Evolutionary conservation across 106 monocot genomes (phyloP), one percentile per base, ranked within the genome.

Genomic region (Agapanthus africanus): DNA sequence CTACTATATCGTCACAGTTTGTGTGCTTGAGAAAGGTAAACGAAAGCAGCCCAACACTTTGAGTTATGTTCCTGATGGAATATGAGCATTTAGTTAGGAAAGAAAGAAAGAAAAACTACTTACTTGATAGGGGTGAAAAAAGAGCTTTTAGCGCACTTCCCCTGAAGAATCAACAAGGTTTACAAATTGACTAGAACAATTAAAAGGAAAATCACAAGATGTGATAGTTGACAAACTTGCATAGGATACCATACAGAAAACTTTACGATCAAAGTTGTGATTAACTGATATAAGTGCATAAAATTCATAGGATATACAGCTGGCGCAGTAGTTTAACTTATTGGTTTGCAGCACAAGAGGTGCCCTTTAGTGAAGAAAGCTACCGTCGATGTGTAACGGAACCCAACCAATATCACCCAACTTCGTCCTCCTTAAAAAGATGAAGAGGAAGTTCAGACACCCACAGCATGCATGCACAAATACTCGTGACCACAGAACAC

Each of bases 1-100:
- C 83, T 35, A 83, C 54, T 34, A 87, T 66, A 52, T 87, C 87
- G 42, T 87, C 75, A 73, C 25, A 80, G 46, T 56, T 63, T 2
- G 72, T 78, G 66, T 87, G 77, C 50, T 40, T 74, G 38, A 87
- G 69, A 70, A 83, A 83, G 51, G 87, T 87, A 75, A 83, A 87
- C 46, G 87, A 87, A 78, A 87, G 83, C 38, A 87, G 75, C 6
- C 83, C 87, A 78, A 83, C 30, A 65, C 47, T 65, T 73, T 35
- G 46, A 46, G 64, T 66, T 38, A 66, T 65, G 21, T 40, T 65
- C 65, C 65, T 65, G 39, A 16, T 7, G 21, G 10, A 40, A 38
- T 23, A 40, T 39, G 23, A 65, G 22, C 38, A 39, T 21, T 39
- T 32, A 19, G 6, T 19, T 26, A 63, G 5, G 19, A 18, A 63